These are phyloP conservation scores for Monilinia aucupariae DNA, from an alignment of 2,329 filamentous ascomycete genomes.

Conservation along the genomic window DNA sequence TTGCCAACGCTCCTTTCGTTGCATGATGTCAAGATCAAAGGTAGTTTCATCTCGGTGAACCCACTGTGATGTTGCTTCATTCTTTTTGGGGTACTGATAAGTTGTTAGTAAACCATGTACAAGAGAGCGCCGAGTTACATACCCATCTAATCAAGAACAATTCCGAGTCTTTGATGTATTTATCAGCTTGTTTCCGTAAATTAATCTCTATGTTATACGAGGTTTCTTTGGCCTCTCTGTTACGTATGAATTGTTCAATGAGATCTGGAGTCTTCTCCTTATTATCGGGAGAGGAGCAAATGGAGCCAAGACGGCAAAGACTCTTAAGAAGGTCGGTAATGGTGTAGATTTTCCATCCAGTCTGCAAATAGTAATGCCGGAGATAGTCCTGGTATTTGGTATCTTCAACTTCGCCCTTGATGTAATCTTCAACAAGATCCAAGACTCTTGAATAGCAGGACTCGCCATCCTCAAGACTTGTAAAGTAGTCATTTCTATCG, in stretches of 20 bases:
- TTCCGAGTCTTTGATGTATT: slow-evolving; percentile 86
- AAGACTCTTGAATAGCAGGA: slow-evolving; percentile 83
- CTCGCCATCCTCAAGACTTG: slow-evolving; percentile 51
- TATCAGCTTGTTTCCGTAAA: slow-evolving; percentile 86
- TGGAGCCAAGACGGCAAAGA: slow-evolving; percentile 72
- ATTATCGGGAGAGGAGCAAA: slow-evolving; percentile 77
- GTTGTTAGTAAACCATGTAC: slow-evolving; percentile 27
- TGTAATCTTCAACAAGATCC: slow-evolving; percentile 78
- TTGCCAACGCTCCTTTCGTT: slow-evolving; percentile 78
- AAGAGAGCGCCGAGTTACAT: slow-evolving; percentile 42
- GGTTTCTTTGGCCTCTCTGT: slow-evolving; percentile 75
- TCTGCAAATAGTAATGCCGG: slow-evolving; percentile 83
- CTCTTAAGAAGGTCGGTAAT: slow-evolving; percentile 82
- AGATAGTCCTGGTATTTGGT: slow-evolving; percentile 82
- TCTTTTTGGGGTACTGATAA: slow-evolving; percentile 57
- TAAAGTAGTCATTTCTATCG: slow-evolving; percentile 71
- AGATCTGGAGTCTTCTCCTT: slow-evolving; percentile 95
- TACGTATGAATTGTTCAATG: slow-evolving; percentile 77
- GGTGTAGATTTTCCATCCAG: slow-evolving; percentile 89
- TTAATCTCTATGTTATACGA: slow-evolving; percentile 87
- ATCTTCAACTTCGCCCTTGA: slow-evolving; percentile 77
- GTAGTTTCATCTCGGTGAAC: slow-evolving; percentile 65
- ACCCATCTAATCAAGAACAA: slow-evolving; percentile 88
- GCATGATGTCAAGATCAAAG: slow-evolving; percentile 84
- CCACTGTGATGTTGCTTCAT: slow-evolving; percentile 67